Conservation (phyloP, 2,329 filamentous ascomycete species). For the Alternaria hordeiaustralica region DNA sequence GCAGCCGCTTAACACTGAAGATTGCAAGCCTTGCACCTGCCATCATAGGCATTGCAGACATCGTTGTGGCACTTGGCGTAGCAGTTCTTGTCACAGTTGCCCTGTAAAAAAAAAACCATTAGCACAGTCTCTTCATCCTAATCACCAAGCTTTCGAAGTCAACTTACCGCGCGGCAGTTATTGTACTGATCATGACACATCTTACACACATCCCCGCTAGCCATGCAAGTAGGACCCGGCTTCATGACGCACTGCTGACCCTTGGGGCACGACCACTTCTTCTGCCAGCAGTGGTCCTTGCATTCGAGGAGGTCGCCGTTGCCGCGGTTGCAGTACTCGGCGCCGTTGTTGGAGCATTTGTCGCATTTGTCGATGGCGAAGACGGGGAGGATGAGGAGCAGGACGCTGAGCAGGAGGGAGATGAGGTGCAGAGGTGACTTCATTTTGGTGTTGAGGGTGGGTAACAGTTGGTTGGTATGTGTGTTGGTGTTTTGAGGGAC, state of each 20-base stretch:
- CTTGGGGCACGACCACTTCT: background rate
- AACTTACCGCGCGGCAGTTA: too few species aligned
- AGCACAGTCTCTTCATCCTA: too few species aligned
- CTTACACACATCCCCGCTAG: too few species aligned
- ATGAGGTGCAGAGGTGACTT: background rate
- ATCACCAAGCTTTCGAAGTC: too few species aligned
- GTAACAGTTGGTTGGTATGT: too few species aligned
- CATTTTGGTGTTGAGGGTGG: background rate
- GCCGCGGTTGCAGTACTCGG: background rate
- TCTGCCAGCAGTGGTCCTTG: background rate
- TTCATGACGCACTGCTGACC: background rate
- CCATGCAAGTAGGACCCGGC: background rate
- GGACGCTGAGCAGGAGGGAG: background rate
- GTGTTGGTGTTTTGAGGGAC: too few species aligned
- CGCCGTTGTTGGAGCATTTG: background rate
- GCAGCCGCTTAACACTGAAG: too few species aligned
- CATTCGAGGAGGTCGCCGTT: background rate
- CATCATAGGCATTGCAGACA: background rate
- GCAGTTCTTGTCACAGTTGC: too few species aligned
- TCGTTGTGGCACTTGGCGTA: too few species aligned
- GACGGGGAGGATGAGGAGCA: background rate
- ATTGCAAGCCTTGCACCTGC: background rate
- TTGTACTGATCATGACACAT: too few species aligned
- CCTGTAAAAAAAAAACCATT: too few species aligned
- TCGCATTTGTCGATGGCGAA: background rate